A percentile compares a stretch with the other conserved stretches of the same genome.
Conservation (phyloP, 2,329 filamentous ascomycete species). For the Pseudovirgaria hyperparasitica region DNA sequence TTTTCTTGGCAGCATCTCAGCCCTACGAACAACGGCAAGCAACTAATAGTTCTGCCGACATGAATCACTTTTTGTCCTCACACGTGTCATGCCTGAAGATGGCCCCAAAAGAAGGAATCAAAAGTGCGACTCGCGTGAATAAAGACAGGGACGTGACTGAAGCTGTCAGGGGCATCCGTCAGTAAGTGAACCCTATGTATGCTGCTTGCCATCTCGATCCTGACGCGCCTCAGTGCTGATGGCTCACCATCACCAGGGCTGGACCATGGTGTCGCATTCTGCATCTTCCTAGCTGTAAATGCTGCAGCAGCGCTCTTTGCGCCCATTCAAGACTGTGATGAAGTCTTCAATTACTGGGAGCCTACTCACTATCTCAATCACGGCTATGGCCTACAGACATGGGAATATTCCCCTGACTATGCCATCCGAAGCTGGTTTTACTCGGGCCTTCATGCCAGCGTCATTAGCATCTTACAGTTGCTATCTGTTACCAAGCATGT, state of each 20-base stretch:
- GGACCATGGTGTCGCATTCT: constrained; percentile 65
- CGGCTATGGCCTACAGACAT: constrained; percentile 88
- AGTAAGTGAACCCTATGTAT: too few relatives aligned
- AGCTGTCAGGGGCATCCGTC: too few relatives aligned
- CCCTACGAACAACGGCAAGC: too few relatives aligned
- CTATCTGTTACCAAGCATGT: constrained; percentile 32
- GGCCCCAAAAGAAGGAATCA: too few relatives aligned
- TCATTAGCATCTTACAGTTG: constrained; percentile 54
- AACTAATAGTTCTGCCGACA: too few relatives aligned
- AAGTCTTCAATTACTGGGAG: constrained; percentile 99
- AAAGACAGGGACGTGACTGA: too few relatives aligned
- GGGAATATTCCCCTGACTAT: constrained; percentile 95
- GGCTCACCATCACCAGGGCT: constrained; percentile 30
- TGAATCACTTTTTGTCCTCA: too few relatives aligned
- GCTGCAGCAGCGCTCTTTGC: constrained; percentile 66
- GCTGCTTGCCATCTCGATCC: too few relatives aligned
- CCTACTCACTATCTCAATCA: constrained; percentile 88
- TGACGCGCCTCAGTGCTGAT: too few relatives aligned
- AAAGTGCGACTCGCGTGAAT: too few relatives aligned
- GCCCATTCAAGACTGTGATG: constrained; percentile 95
- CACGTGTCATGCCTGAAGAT: too few relatives aligned
- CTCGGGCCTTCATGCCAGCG: constrained; percentile 61
- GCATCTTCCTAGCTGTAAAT: constrained; percentile 63
- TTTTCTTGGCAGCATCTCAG: too few relatives aligned
- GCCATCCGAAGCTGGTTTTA: constrained; percentile 95